Base-by-base conservation (phyloP, 495 filamentous ascomycete species). In the Xylaria flabelliformis region DNA sequence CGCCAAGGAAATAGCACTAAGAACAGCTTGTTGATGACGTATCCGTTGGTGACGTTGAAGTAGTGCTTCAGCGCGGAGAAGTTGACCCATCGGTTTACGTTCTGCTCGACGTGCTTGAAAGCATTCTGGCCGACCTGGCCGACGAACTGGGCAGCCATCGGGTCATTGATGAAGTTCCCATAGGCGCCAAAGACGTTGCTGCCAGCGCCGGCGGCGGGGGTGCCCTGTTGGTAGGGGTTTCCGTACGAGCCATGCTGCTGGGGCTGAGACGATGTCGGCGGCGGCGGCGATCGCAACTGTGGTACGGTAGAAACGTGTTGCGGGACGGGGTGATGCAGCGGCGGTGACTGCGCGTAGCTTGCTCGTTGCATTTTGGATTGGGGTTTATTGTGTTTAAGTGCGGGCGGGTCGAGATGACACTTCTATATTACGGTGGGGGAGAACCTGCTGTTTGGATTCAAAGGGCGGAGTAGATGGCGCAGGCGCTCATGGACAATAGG, bases 291-390 rank as follows among this genome's bases (percentile, higher is more conserved):
- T 84, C 97, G 92, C 82, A 99, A 92, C 84, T 98, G 95, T n/a
- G 96, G 96, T 62, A 99, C 97, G 63, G 95, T 97, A 74, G 97
- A 97, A 69, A 98, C 95, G 88, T 98, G 97, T 79, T 98, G 97
- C 58, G 97, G 97, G 58, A 98, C 95, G 36, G 96, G 96, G 81
- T 99, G 96, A 83, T 99, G 96, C 72, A 99, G 91, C 53, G 96
- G 97, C 77, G 96, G 96, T 74, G 96, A 97, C 75, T 93, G 92
- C 69, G 93, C 91, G 53, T 89, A 90, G 83, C 94, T 97, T 61
- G 88, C 86, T 79, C 94, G 91, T 82, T 98, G 95, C 94, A 97
- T 97, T 51, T 79, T 85, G 71, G 50, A 9, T 26, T n/a, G n/a
- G n/a, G 9, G 65, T 24, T 24, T 55, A n/a, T 13, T 24, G 36